Percentiles rank a stretch among this genome's conserved stretches.
phyloP scores from a whole-genome alignment of 768 basidiomycete genomes.

The Sporobolomyces pararoseus region DNA sequence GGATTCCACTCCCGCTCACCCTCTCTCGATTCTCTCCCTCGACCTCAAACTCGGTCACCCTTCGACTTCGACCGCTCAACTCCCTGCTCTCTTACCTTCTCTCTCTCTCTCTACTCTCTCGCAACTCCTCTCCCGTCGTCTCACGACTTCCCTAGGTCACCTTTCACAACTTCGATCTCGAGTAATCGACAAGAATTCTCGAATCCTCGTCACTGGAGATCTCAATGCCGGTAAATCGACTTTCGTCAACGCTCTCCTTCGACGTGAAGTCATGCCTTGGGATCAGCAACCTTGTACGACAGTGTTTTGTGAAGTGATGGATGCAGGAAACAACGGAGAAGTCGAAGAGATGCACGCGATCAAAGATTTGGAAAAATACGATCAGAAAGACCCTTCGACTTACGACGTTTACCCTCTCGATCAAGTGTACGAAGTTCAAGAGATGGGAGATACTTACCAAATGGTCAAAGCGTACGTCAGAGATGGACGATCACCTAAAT shows the following conservation, averaged over 20 bases:
- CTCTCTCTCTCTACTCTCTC: conserved; percentile 91
- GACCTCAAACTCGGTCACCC: conserved; percentile 85
- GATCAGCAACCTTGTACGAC: conserved; percentile 98
- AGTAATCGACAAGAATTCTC: conserved; percentile 84
- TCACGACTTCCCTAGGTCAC: conserved; percentile 68
- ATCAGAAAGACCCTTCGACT: conserved; percentile 67
- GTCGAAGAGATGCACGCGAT: conserved; percentile 81
- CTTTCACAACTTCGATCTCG: conserved; percentile 79
- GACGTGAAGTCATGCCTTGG: conserved; percentile 87
- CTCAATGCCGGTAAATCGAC: conserved; percentile 98
- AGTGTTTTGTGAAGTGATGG: conserved; percentile 93
- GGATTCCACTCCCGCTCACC: conserved; percentile 52
- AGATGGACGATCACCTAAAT: conserved; percentile 64
- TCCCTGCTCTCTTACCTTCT: conserved; percentile 67
- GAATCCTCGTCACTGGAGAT: conserved; percentile 96
- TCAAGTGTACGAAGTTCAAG: conserved; percentile 74
- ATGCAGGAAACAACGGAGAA: conserved; percentile 67
- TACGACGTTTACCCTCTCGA: conserved; percentile 65
- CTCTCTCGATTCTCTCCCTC: conserved; percentile 83
- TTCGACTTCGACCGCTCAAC: conserved; percentile 59
- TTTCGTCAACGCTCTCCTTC: conserved; percentile 89
- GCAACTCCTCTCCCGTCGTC: conserved; percentile 80
- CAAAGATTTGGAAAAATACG: conserved; percentile 60
- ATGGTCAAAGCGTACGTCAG: conserved; percentile 84
- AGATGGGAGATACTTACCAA: conserved; percentile 67